Evolutionary conservation across 306 rosid species (phyloP).

Genomic region (Spatholobus suberectus): DNA sequence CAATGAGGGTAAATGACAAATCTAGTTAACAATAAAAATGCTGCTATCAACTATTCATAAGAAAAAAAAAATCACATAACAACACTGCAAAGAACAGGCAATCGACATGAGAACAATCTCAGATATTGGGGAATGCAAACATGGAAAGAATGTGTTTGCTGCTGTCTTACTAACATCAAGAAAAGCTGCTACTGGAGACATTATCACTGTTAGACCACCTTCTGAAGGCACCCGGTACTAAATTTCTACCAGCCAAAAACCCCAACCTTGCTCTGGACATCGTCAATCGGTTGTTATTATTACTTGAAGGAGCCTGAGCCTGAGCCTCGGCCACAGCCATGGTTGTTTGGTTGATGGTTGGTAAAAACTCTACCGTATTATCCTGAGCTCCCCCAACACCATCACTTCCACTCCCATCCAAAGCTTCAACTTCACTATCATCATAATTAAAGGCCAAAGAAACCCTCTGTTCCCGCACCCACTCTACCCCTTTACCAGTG

Average conservation of each 20-base stretch:
- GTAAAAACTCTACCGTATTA: constrained; percentile 39
- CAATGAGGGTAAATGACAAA: constrained; percentile 16
- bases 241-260: constrained; percentile 54
- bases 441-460: constrained; percentile 71
- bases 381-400: constrained; percentile 49
- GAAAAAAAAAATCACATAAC: constrained; percentile 19
- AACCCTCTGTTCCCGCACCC: constrained; percentile 69
- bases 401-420: constrained; percentile 54
- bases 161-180: constrained; percentile 30
- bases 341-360: not conserved
- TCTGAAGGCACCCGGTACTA: constrained; percentile 62
- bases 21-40: not conserved
- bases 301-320: constrained; percentile 50
- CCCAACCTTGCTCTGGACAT: constrained; percentile 60
- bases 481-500: constrained; percentile 60
- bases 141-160: constrained; percentile 30
- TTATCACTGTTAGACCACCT: constrained; percentile 54
- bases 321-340: not conserved
- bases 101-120: constrained; percentile 31
- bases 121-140: not conserved
- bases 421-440: constrained; percentile 52
- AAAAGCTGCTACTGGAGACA: constrained; percentile 42
- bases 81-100: constrained; percentile 32
- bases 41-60: not conserved
- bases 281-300: constrained; percentile 47